Conservation (phyloP, 129 eudicot species). For the Flaveria robusta region DNA sequence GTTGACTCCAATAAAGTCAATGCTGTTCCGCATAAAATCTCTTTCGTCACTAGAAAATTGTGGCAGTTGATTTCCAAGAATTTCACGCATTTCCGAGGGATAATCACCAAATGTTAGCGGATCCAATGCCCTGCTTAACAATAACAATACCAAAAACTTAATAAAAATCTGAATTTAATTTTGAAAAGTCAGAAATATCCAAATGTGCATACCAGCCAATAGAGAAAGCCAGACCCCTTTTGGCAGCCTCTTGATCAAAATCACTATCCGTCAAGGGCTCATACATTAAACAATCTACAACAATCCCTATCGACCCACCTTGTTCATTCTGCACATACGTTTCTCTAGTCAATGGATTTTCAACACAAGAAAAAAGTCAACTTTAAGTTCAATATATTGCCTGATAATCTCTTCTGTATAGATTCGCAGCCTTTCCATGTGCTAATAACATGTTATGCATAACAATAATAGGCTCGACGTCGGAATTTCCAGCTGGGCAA, state of each 20-base stretch:
- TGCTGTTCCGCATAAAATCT: constrained; percentile 43
- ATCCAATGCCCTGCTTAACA: constrained; percentile 61
- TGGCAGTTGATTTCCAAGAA: constrained; percentile 61
- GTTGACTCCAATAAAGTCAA: constrained; percentile 76
- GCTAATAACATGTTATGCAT: constrained; percentile 76
- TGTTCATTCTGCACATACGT: constrained; percentile 49
- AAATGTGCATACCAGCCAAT: constrained; percentile 56
- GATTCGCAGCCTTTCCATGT: constrained; percentile 73
- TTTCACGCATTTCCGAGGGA: constrained; percentile 69
- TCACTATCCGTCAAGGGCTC: constrained; percentile 55
- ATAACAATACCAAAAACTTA: neutral
- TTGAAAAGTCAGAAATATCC: constrained; percentile 10
- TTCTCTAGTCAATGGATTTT: constrained; percentile 5
- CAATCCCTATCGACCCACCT: constrained; percentile 67
- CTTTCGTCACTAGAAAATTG: constrained; percentile 53
- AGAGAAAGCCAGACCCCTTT: constrained; percentile 64
- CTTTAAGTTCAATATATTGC: constrained; percentile 24
- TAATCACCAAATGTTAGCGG: constrained; percentile 78
- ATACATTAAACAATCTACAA: constrained; percentile 36
- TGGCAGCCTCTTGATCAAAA: constrained; percentile 58
- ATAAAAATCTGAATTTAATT: neutral
- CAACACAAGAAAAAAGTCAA: constrained; percentile 11
- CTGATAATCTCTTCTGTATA: constrained; percentile 64
- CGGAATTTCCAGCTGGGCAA: constrained; percentile 74
- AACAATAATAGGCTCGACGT: constrained; percentile 66